phyloP scores from a whole-genome alignment of 1,284 basidiomycete genomes.

The Inonotus obliquus region DNA sequence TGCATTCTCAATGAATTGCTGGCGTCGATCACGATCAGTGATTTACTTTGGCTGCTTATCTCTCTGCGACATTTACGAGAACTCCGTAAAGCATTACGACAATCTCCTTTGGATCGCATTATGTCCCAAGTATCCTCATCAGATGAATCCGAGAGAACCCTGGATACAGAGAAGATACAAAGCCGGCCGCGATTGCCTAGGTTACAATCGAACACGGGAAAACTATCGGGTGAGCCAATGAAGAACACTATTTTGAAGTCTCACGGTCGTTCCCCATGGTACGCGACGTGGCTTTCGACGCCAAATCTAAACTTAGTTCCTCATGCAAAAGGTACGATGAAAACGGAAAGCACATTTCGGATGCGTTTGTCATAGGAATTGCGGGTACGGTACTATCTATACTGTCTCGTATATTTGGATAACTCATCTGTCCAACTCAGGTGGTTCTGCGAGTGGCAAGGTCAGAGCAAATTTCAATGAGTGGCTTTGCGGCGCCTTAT shows the following conservation, averaged over 20 bases:
- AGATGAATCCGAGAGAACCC: neutral
- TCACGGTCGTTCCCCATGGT: slow-evolving; percentile 81
- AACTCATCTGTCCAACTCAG: slow-evolving; percentile 31
- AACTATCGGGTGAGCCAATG: slow-evolving; percentile 10
- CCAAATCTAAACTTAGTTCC: slow-evolving; percentile 3
- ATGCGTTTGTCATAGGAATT: slow-evolving; percentile 91
- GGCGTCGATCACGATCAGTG: neutral
- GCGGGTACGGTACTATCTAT: slow-evolving; percentile 54
- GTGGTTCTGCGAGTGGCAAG: slow-evolving; percentile 93
- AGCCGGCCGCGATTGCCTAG: slow-evolving; percentile 1
- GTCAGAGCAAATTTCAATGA: slow-evolving; percentile 35
- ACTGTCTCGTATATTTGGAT: slow-evolving; percentile 4
- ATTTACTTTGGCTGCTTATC: neutral
- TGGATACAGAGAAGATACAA: neutral
- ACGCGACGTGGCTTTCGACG: slow-evolving; percentile 24
- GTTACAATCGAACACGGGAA: neutral
- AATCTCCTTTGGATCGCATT: too few relatives aligned
- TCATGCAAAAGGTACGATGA: slow-evolving; percentile 58
- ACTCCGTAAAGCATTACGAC: neutral
- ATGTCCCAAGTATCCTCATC: neutral
- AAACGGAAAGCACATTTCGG: slow-evolving; percentile 61
- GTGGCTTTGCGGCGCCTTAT: neutral
- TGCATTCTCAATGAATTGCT: neutral
- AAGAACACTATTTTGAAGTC: slow-evolving; percentile 84
- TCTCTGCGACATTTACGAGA: neutral